Evolutionary conservation across 495 filamentous ascomycete genomes (phyloP), one percentile per base, ranked within the genome.

Genomic region (Evernia prunastri): DNA sequence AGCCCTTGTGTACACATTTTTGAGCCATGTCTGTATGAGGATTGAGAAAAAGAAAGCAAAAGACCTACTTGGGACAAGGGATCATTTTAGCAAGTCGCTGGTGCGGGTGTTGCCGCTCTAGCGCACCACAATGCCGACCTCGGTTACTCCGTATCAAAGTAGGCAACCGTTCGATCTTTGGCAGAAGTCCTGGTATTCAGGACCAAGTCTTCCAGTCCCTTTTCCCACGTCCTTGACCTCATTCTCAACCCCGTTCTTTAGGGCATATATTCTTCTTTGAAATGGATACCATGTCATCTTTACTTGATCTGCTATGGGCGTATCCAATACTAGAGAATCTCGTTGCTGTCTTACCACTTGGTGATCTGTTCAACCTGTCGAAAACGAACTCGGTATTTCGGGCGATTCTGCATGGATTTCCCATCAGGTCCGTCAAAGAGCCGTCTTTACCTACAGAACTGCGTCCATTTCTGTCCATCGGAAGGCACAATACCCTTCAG

Each of bases 1-100:
- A 98, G 68, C 91, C 89, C 76, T 96, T 93, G 77, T 97, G 95
- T 59, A 96, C 89, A 74, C 94, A 98, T 79, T 95, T 97, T 70
- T 88, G 84, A 40, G 89, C 80, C 90, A 95, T 96, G 15, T 56
- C 51, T 61, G 2, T 25, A 27, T 12, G 13, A 37, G 23, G 12
- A 4, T 27, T 35, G 4, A n/a, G n/a, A 45, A 25, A 18, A 31
- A 36, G 31, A 17, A 33, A 17, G 11, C 1, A 43, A 36, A 13
- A 17, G 13, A n/a, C n/a, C n/a, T n/a, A n/a, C n/a, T n/a, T n/a
- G n/a, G n/a, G n/a, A n/a, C n/a, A n/a, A n/a, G n/a, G n/a, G n/a
- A n/a, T n/a, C n/a, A n/a, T n/a, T n/a, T n/a, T n/a, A n/a, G n/a
- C n/a, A n/a, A n/a, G n/a, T n/a, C n/a, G n/a, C n/a, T n/a, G n/a